Conservation (phyloP, 305 asterid species). For the Fraxinus albicans region DNA sequence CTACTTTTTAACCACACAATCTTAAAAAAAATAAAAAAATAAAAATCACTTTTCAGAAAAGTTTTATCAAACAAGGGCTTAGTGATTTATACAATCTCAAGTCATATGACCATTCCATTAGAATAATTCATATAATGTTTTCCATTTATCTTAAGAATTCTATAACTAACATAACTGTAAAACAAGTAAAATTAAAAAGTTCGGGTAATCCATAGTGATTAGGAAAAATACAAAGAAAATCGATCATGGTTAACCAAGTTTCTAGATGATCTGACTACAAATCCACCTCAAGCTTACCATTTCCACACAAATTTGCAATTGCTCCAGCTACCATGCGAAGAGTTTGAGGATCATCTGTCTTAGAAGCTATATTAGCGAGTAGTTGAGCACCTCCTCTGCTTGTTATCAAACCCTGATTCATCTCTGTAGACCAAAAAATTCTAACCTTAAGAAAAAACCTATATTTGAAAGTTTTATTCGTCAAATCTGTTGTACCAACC, state of each 20-base stretch:
- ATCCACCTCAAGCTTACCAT: constrained; percentile 47
- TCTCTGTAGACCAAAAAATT: constrained; percentile 44
- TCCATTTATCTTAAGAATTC: neutral
- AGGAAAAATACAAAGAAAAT: constrained; percentile 3
- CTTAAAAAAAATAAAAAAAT: too few species aligned
- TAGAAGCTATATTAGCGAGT: constrained; percentile 62
- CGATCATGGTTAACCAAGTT: neutral
- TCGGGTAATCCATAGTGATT: neutral
- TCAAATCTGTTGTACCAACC: neutral
- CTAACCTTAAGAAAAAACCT: neutral
- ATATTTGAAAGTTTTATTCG: neutral
- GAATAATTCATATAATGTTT: neutral
- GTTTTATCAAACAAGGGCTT: neutral
- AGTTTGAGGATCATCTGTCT: constrained; percentile 81
- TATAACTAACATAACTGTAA: neutral
- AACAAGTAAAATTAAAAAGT: neutral
- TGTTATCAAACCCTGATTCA: constrained; percentile 70
- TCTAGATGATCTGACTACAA: neutral
- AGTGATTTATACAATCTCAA: neutral
- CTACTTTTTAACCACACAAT: neutral
- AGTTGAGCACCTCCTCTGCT: constrained; percentile 73
- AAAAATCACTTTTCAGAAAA: neutral
- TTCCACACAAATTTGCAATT: constrained; percentile 88
- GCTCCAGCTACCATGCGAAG: constrained; percentile 97
- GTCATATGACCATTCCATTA: neutral